Conservation (phyloP, 441 rosid species). For the Corymbia citriodora region DNA sequence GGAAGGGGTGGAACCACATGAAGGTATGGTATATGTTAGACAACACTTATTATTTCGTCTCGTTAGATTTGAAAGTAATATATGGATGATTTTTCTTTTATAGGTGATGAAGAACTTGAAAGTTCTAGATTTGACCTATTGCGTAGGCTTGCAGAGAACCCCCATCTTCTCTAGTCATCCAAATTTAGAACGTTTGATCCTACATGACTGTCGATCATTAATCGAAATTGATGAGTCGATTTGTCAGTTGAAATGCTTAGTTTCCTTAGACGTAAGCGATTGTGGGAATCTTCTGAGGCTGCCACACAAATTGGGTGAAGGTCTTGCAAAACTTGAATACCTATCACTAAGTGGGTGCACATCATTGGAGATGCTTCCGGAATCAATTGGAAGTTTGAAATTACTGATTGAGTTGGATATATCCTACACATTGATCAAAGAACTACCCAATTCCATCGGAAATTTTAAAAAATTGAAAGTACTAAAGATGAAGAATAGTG, state of each 20-base stretch:
- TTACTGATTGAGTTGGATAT: background rate
- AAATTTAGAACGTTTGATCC: background rate
- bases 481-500: too few species aligned
- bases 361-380: too few species aligned
- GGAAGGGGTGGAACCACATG: background rate
- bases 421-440: too few species aligned
- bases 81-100: background rate
- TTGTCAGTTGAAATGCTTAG: background rate
- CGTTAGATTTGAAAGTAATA: fast-evolving
- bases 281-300: fast-evolving
- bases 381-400: fast-evolving
- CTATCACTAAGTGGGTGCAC: fast-evolving
- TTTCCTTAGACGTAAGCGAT: background rate
- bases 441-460: too few species aligned
- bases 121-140: background rate
- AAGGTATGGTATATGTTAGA: background rate
- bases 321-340: background rate
- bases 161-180: background rate
- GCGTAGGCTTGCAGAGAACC: background rate
- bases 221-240: background rate
- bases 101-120: background rate
- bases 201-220: fast-evolving
- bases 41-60: background rate
- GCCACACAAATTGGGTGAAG: fast-evolving
- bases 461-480: too few species aligned